These are phyloP conservation scores for Hymenoscyphus fraxineus DNA, from an alignment of 2,329 filamentous ascomycete genomes.

Conservation along the genomic window DNA sequence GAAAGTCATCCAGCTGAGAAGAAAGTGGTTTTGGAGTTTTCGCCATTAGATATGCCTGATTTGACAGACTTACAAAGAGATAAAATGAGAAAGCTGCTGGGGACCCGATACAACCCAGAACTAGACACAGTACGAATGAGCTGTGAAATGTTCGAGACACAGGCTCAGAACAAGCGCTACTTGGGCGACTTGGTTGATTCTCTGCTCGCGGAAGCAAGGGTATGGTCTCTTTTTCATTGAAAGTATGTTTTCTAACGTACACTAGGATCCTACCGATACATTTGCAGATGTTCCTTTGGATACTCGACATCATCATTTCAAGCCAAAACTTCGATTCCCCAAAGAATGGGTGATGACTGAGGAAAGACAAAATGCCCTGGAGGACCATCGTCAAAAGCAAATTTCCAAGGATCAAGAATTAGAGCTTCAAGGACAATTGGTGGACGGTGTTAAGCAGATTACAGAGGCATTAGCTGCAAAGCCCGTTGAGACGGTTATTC, in stretches of 20 bases:
- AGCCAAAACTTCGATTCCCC: conserved; percentile 68
- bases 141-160: conserved; percentile 81
- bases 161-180: conserved; percentile 96
- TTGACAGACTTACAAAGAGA: conserved; percentile 64
- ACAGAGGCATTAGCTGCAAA: conserved; percentile 37
- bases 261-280: conserved; percentile 66
- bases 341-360: conserved; percentile 76
- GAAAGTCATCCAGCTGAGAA: conserved; percentile 85
- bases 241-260: conserved; percentile 17
- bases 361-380: conserved; percentile 62
- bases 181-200: conserved; percentile 73
- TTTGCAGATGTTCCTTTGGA: conserved; percentile 91
- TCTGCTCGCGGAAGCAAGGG: conserved; percentile 71
- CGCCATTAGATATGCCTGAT: conserved; percentile 63
- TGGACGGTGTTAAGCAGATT: conserved; percentile 55
- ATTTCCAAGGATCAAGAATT: conserved; percentile 52
- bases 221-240: conserved; percentile 32
- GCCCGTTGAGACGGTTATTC: conserved; percentile 21
- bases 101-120: conserved; percentile 81
- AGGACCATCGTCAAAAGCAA: conserved; percentile 52
- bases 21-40: conserved; percentile 94
- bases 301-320: conserved; percentile 74
- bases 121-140: conserved; percentile 82
- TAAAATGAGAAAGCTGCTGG: conserved; percentile 86
- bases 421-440: conserved; percentile 49